Percentiles rank a stretch among this genome's conserved stretches.
These are phyloP conservation scores for Pichia gijzeniarum DNA, from an alignment of 805 yeast genomes.

Conservation along the genomic window DNA sequence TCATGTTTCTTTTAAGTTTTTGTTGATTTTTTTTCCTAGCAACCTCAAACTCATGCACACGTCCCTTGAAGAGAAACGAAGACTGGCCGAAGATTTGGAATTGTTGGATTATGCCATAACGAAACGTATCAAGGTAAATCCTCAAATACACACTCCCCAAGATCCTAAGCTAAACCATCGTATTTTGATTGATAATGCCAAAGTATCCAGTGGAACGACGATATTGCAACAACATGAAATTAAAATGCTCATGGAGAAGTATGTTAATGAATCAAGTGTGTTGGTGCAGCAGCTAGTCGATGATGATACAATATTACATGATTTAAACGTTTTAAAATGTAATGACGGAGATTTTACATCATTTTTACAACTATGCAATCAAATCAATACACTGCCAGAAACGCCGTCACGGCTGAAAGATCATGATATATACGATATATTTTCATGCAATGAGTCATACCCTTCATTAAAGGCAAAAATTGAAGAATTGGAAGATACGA, in stretches of 20 bases:
- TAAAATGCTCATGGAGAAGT: conserved; percentile 41
- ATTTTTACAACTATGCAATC: neutral
- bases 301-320: neutral
- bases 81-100: conserved; percentile 58
- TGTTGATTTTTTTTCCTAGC: neutral
- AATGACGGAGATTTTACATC: conserved; percentile 1
- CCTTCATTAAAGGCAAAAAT: conserved; percentile 12
- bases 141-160: conserved; percentile 38
- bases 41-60: conserved; percentile 10
- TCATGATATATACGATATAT: conserved; percentile 28
- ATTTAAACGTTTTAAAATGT: conserved; percentile 17
- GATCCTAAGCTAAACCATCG: conserved; percentile 22
- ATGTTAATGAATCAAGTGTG: conserved; percentile 28
- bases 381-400: neutral
- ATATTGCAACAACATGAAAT: conserved; percentile 66
- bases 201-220: conserved; percentile 44
- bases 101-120: conserved; percentile 61
- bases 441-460: conserved; percentile 18
- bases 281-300: conserved; percentile 16
- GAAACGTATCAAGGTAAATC: conserved; percentile 55
- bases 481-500: conserved; percentile 22
- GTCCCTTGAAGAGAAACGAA: conserved; percentile 34
- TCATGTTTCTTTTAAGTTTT: neutral
- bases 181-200: conserved; percentile 29
- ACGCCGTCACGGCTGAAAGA: neutral